Percentiles rank a stretch among this genome's conserved stretches.
phyloP scores from a whole-genome alignment of 2,329 filamentous ascomycete species.

The Pseudofabraea citricarpa region DNA sequence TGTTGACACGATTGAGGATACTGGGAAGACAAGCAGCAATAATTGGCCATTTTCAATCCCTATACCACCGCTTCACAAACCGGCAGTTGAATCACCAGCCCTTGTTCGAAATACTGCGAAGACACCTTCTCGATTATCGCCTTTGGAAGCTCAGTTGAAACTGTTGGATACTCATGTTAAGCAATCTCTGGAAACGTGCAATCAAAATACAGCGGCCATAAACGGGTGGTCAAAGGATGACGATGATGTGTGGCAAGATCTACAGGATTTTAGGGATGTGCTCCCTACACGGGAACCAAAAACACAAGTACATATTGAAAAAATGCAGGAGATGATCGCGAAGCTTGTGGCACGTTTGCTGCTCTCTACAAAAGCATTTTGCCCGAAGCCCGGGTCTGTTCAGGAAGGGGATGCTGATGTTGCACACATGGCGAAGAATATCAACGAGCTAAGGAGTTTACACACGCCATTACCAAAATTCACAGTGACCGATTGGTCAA shows the following conservation, averaged over 20 bases:
- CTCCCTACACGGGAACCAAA: conserved; percentile 14
- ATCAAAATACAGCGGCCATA: background rate
- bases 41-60: too few species aligned
- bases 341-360: conserved; percentile 20
- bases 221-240: too few species aligned
- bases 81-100: too few species aligned
- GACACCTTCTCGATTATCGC: too few species aligned
- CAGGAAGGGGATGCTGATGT: conserved; percentile 5
- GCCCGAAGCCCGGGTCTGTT: too few species aligned
- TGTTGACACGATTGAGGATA: too few species aligned
- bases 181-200: background rate
- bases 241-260: background rate
- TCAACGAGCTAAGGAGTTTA: conserved; percentile 11
- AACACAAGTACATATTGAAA: conserved; percentile 15
- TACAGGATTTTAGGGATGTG: too few species aligned
- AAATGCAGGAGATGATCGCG: conserved; percentile 15
- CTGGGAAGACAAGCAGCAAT: too few species aligned
- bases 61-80: too few species aligned
- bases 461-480: conserved; percentile 18
- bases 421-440: conserved; percentile 10
- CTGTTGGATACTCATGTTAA: too few species aligned
- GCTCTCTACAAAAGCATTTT: conserved; percentile 6
- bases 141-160: too few species aligned
- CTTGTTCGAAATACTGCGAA: too few species aligned
- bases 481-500: conserved; percentile 6